These are phyloP conservation scores for Polychaeton citri DNA, from an alignment of 2,329 filamentous ascomycete genomes.

Conservation along the genomic window DNA sequence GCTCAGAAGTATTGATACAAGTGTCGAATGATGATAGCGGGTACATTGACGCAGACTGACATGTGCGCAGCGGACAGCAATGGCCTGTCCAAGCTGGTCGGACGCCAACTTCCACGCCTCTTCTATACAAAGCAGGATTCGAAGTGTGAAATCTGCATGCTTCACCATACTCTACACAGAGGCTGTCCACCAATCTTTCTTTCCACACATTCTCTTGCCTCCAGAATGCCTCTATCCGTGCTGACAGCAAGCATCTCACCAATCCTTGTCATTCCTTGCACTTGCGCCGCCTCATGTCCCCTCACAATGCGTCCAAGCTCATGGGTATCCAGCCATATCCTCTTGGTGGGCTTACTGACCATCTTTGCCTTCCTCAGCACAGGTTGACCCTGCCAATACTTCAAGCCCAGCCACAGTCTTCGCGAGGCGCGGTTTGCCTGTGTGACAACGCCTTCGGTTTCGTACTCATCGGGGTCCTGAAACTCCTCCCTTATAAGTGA, in stretches of 20 bases:
- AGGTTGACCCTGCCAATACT: slow-evolving; percentile 75
- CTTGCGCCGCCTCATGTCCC: slow-evolving; percentile 51
- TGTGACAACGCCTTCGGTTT: slow-evolving; percentile 19
- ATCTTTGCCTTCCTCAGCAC: slow-evolving; percentile 55
- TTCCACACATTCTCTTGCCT: slow-evolving; percentile 69
- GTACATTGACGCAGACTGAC: too few species aligned
- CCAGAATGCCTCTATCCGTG: slow-evolving; percentile 66
- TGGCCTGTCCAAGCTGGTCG: too few species aligned
- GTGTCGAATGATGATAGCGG: too few species aligned
- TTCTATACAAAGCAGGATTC: too few species aligned
- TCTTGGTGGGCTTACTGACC: slow-evolving; percentile 61
- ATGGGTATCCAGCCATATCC: slow-evolving; percentile 50
- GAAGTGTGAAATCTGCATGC: too few species aligned
- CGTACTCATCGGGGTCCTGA: slow-evolving; percentile 15
- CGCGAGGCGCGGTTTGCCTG: slow-evolving; percentile 54
- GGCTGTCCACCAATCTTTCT: slow-evolving; percentile 68
- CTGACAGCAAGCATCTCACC: slow-evolving; percentile 74
- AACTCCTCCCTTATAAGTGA: slow-evolving; percentile 10
- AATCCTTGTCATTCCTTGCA: slow-evolving; percentile 58
- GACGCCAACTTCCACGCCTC: too few species aligned
- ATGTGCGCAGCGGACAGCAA: too few species aligned
- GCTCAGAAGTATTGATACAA: too few species aligned
- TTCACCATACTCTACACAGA: slow-evolving; percentile 53
- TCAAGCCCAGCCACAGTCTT: slow-evolving; percentile 77
- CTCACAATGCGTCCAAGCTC: slow-evolving; percentile 53